Base-by-base conservation (phyloP, 2,329 filamentous ascomycete species). In the Colletotrichum gloeosporioides region DNA sequence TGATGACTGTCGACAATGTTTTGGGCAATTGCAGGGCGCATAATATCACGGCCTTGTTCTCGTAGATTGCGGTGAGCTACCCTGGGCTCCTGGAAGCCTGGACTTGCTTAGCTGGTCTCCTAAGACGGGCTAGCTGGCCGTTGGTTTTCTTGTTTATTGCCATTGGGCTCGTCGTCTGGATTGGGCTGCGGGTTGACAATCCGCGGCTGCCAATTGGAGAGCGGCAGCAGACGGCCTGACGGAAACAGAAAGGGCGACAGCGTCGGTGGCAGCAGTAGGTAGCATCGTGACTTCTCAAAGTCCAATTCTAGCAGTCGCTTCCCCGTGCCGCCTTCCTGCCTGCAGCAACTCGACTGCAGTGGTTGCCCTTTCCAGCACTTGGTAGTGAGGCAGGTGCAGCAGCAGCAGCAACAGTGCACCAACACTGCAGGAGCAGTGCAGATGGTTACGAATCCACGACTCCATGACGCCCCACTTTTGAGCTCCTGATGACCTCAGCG, bases 401-500 rank as follows among this genome's bases (percentile, higher is more conserved):
- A 25, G 29, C n/a, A 32, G 18, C 12, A 22, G 16, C 15, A 39
- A n/a, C 34, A 16, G 25, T 39, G 67, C 39, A 44, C 39, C 64
- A 67, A 55, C 29, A 25, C 39, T 44, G 55, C 32, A 61, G 63
- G 9, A 22, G 53, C 65, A 55, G 16, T 13, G 49, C 39, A 57
- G 29, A 4, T 34, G 27, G 64, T 73, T 69, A 73, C 44, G 70
- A 61, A 65, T 61, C 64, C 64, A 27, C 73, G 64, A 73, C 73
- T 76, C 39, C 73, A 69, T 57, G 27, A 18, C 13, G 22, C 22
- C 34, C 73, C 73, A 69, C 64, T 22, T 29, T 29, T 3, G 10
- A 34, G 32, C 70, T 64, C 22, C 34, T 62, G 69, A 76, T 76
- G 73, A 76, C 73, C 64, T 76, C 73, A 76, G 73, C 32, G 73